Base-by-base conservation (phyloP, 495 filamentous ascomycete species). In the Penicillium daleae region DNA sequence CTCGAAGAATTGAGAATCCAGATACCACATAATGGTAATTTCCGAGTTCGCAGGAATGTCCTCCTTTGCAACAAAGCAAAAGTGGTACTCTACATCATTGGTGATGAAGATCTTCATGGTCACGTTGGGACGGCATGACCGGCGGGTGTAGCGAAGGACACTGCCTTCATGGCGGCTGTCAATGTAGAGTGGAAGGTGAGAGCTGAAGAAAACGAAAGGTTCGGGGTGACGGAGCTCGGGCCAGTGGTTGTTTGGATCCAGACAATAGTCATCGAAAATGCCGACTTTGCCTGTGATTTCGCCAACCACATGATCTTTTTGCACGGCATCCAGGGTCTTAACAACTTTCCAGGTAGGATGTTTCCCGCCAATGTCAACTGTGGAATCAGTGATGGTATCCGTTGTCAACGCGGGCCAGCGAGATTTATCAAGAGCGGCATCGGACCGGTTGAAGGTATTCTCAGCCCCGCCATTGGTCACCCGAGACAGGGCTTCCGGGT, bases 261-360 rank as follows among this genome's bases (percentile, higher is more conserved):
- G 76, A 59, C 85, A 90, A 69, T 97, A 97, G 37, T 89, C 83
- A 37, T 89, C 85, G 63, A 91, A 87, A 51, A 89, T 83, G 1
- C 92, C 93, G 46, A 99, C 87, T 67, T 90, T 87, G 44, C 95
- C 95, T 67, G 89, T 93, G 42, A 97, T 83, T 71, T 98, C 92
- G 22, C 93, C 90, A 56, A 99, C 86, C 22, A 89, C 88, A 6
- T 86, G 84, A 37, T 88, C 85, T 62, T 87, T 86, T 5, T 77
- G 81, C 21, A 92, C 84, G 22, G 74, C 62, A 73, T 82, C 64
- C 72, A 86, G 83, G n/a, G 87, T 88, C 19, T 82, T 88, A 29
- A 97, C 79, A 44, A 83, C 86, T 65, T 89, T 89, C 87, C 89
- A 94, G n/a, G 74, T 78, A 52, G 90, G 77, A 80, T 80, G 61